Evolutionary conservation across 768 basidiomycete genomes (phyloP).

Genomic region (Suillus plorans): DNA sequence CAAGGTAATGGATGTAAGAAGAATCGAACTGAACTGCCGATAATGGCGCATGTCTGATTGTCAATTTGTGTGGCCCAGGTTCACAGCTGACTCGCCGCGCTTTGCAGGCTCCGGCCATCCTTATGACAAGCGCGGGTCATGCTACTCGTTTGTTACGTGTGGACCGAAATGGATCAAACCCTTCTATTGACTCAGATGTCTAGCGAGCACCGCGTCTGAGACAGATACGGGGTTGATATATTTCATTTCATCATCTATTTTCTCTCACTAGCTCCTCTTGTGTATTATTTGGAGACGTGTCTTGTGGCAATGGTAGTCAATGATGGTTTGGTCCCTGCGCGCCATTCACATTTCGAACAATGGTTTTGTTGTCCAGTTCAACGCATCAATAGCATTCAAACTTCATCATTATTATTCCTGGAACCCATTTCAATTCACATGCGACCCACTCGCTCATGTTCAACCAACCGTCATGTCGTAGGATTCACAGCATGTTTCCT

Average conservation of each 20-base stretch:
- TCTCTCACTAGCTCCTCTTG: not conserved
- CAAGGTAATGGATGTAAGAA: slow-evolving; percentile 17
- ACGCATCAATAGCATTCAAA: not conserved
- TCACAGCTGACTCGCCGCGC: slow-evolving; percentile 25
- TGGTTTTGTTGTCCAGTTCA: not conserved
- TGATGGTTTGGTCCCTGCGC: not conserved
- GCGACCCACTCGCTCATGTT: not conserved
- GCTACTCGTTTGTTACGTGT: slow-evolving; percentile 17
- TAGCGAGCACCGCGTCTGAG: slow-evolving; percentile 64
- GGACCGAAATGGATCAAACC: slow-evolving; percentile 62
- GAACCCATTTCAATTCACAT: not conserved
- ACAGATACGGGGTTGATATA: slow-evolving; percentile 87
- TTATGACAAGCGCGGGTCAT: slow-evolving; percentile 18
- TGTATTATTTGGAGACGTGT: not conserved
- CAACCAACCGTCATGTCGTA: not conserved
- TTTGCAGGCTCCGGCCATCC: slow-evolving; percentile 24
- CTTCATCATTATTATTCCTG: not conserved
- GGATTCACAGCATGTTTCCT: not conserved
- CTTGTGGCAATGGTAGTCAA: not conserved
- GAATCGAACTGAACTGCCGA: not conserved
- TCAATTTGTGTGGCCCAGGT: slow-evolving; percentile 15
- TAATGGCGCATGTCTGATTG: not conserved
- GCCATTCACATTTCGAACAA: not conserved
- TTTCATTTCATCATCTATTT: not conserved
- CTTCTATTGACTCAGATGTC: slow-evolving; percentile 82